Percentiles rank a stretch among this genome's conserved stretches.
Conservation (phyloP, 2,329 filamentous ascomycete genomes). For the Cordyceps fumosorosea region DNA sequence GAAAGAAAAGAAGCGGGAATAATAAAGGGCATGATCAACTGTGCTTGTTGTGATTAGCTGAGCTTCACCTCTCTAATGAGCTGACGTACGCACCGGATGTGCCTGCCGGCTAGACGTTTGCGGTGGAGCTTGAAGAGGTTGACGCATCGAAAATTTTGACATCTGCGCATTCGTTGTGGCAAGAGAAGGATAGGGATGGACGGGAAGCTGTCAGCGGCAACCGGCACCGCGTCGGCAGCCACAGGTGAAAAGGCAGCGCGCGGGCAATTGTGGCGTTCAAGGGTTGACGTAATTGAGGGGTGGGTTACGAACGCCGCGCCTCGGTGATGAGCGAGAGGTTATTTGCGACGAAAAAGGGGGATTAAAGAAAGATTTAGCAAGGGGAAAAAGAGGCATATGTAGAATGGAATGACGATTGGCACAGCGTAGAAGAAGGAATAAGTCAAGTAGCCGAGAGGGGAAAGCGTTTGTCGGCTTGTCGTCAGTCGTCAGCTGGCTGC, state of each 20-base stretch:
- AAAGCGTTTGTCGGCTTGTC: background rate
- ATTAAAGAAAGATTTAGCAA: background rate
- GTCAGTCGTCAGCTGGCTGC: no score
- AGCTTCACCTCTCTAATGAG: background rate
- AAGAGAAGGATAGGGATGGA: background rate
- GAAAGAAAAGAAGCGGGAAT: no score
- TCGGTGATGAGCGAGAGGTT: background rate
- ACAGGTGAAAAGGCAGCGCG: background rate
- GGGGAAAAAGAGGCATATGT: background rate
- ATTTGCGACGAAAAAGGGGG: background rate
- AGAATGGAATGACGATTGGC: background rate
- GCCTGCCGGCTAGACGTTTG: background rate
- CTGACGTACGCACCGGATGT: conserved; percentile 1
- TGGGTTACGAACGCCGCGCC: background rate
- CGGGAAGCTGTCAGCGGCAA: background rate
- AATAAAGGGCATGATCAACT: no score
- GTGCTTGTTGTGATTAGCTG: background rate
- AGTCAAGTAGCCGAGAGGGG: background rate
- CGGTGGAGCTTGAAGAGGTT: background rate
- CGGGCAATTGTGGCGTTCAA: conserved; percentile 1
- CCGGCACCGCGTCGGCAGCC: conserved; percentile 8
- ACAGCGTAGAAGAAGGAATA: no score
- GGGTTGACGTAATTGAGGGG: background rate
- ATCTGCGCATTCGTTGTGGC: background rate
- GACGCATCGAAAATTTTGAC: background rate